These are phyloP conservation scores for Aleurites moluccanus DNA, from an alignment of 441 rosid genomes.

Conservation along the genomic window DNA sequence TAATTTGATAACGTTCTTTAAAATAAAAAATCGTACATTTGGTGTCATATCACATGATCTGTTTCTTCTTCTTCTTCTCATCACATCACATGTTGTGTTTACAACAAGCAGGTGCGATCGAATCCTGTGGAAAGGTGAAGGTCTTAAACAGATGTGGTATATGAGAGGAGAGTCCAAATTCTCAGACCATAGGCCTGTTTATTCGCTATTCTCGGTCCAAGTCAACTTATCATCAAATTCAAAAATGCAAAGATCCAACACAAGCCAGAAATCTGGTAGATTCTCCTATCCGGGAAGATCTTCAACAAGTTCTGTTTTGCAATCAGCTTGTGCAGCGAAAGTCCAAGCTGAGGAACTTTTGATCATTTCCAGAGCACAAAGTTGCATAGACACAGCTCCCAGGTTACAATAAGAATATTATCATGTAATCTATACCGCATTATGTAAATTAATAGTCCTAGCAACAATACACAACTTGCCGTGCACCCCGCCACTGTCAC, in stretches of 20 bases:
- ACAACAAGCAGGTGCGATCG: constrained; percentile 74
- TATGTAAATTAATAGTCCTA: not conserved
- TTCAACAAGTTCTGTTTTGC: constrained; percentile 38
- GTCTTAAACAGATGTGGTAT: constrained; percentile 71
- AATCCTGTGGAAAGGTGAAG: constrained; percentile 81
- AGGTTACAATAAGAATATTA: constrained; percentile 21
- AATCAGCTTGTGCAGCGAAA: constrained; percentile 52
- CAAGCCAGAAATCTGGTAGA: constrained; percentile 19
- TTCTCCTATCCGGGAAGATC: constrained; percentile 31
- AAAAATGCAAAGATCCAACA: constrained; percentile 24
- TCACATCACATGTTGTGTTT: not conserved
- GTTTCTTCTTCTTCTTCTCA: not conserved
- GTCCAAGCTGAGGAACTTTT: constrained; percentile 84
- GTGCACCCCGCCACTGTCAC: not conserved
- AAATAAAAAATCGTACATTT: not conserved
- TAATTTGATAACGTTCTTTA: not conserved
- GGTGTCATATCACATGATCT: not conserved
- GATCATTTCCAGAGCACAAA: constrained; percentile 49
- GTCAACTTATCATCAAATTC: constrained; percentile 37
- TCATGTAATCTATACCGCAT: not conserved
- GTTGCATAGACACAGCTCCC: constrained; percentile 43
- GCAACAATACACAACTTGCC: not conserved
- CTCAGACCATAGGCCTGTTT: constrained; percentile 92
- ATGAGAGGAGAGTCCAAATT: constrained; percentile 82
- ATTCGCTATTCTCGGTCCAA: constrained; percentile 66